These are phyloP conservation scores for Talaromyces sp. DNA, from an alignment of 2,329 filamentous ascomycete genomes.

Conservation along the genomic window DNA sequence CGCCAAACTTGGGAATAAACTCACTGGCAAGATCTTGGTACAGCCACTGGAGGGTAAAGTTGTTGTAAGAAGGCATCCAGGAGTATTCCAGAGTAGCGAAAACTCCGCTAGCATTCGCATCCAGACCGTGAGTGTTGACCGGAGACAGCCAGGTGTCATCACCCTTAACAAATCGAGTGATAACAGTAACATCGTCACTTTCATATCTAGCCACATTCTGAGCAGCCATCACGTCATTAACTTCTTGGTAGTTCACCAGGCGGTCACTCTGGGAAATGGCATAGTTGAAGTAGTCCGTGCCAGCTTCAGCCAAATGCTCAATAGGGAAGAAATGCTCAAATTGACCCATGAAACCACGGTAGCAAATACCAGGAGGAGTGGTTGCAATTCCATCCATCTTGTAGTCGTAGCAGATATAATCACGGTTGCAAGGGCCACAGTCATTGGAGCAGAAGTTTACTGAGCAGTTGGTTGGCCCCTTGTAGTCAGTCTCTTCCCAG, in stretches of 20 bases:
- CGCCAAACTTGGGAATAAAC: conserved; percentile 1
- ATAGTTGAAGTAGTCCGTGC: background rate
- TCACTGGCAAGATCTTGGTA: background rate
- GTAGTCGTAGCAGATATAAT: conserved; percentile 4
- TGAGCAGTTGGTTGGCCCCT: background rate
- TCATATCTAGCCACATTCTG: background rate
- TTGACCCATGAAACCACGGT: conserved; percentile 2
- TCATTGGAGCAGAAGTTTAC: conserved; percentile 2
- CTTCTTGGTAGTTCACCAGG: background rate
- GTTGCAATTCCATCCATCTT: background rate
- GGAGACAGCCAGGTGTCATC: conserved; percentile 1
- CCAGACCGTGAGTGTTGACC: background rate
- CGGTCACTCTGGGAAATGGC: background rate
- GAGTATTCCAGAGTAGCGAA: conserved; percentile 1
- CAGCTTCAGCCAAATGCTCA: background rate
- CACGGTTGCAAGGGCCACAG: background rate
- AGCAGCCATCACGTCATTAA: background rate
- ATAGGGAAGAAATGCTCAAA: conserved; percentile 4
- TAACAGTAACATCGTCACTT: conserved; percentile 2
- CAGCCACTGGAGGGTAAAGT: background rate
- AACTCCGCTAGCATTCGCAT: background rate
- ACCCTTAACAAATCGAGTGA: conserved; percentile 2
- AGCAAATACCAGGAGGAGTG: background rate
- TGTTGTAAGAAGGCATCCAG: conserved; percentile 2
- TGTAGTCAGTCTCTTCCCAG: conserved; percentile 3